Conservation (phyloP, 164 flowering plant genomes). For the Vitis amurensis region DNA sequence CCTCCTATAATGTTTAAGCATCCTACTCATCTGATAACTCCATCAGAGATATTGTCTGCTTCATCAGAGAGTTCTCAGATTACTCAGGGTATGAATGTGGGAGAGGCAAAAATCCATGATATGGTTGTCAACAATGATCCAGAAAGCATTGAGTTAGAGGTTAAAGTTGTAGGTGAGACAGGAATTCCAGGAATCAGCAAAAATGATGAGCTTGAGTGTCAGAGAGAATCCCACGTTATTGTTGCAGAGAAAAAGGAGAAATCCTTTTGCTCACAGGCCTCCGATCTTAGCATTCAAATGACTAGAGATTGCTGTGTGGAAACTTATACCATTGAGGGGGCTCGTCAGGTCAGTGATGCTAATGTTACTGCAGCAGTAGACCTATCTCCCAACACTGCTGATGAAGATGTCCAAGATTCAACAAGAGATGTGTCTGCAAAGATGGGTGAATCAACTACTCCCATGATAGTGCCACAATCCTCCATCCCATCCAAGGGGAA, state of each 20-base stretch:
- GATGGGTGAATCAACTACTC: conserved; percentile 33
- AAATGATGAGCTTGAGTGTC: conserved; percentile 31
- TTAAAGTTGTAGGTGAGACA: conserved; percentile 73
- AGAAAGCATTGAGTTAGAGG: conserved; percentile 58
- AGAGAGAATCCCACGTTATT: conserved; percentile 29
- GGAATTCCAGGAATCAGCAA: conserved; percentile 30
- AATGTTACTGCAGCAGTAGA: conserved; percentile 26
- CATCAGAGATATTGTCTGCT: conserved; percentile 70
- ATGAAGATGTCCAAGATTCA: conserved; percentile 41
- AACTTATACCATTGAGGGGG: conserved; percentile 31
- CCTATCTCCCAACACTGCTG: conserved; percentile 27
- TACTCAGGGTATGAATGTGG: conserved; percentile 36
- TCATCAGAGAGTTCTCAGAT: conserved; percentile 50
- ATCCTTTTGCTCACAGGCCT: conserved; percentile 67
- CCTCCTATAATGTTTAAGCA: conserved; percentile 52
- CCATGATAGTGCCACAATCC: conserved; percentile 27
- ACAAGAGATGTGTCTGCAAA: conserved; percentile 34
- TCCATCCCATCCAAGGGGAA: conserved; percentile 43
- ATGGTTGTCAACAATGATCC: conserved; percentile 39
- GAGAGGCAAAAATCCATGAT: conserved; percentile 56
- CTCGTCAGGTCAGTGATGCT: conserved; percentile 38
- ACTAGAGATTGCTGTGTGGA: conserved; percentile 54
- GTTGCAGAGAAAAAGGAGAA: conserved; percentile 47
- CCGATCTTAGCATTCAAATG: conserved; percentile 55
- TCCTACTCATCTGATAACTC: conserved; percentile 83